Evolutionary conservation across 2,329 filamentous ascomycete genomes (phyloP).

Genomic region (Apiospora koreana): DNA sequence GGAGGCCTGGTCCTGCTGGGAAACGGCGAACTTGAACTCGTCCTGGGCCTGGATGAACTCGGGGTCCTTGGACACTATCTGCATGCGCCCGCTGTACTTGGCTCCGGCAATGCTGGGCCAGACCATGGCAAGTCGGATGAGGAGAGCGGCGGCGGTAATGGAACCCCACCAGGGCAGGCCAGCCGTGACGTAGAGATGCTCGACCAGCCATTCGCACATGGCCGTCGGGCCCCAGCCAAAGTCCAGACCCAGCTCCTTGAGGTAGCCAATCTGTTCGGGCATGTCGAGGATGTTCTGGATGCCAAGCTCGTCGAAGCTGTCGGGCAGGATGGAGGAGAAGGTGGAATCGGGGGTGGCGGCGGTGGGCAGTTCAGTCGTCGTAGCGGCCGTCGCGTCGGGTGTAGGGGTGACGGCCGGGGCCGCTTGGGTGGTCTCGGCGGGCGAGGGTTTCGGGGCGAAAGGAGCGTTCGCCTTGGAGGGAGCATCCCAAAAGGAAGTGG

Average conservation of each 20-base stretch:
- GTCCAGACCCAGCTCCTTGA: slow-evolving; percentile 78
- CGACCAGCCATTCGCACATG: slow-evolving; percentile 72
- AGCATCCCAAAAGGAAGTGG: slow-evolving; percentile 12
- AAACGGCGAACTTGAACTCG: slow-evolving; percentile 48
- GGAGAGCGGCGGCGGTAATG: slow-evolving; percentile 65
- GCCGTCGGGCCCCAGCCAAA: slow-evolving; percentile 82
- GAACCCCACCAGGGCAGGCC: slow-evolving; percentile 83
- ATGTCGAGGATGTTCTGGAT: slow-evolving; percentile 55
- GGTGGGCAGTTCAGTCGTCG: slow-evolving; percentile 13
- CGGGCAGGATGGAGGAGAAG: slow-evolving; percentile 28
- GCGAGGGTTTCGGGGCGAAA: background rate
- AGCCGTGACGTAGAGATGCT: slow-evolving; percentile 76
- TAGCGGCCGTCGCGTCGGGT: slow-evolving; percentile 32
- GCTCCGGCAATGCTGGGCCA: slow-evolving; percentile 64
- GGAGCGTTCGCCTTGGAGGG: background rate
- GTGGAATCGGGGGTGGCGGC: slow-evolving; percentile 15
- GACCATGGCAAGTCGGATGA: slow-evolving; percentile 66
- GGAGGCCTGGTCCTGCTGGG: slow-evolving; percentile 45
- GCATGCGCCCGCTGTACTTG: slow-evolving; percentile 63
- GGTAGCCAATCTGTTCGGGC: slow-evolving; percentile 77
- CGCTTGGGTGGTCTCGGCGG: background rate
- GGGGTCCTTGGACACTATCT: slow-evolving; percentile 55
- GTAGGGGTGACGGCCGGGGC: slow-evolving; percentile 11
- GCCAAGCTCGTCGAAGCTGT: slow-evolving; percentile 34
- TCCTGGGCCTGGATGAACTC: slow-evolving; percentile 53